phyloP scores from a whole-genome alignment of 257 asterid species.

The Ballota nigra region DNA sequence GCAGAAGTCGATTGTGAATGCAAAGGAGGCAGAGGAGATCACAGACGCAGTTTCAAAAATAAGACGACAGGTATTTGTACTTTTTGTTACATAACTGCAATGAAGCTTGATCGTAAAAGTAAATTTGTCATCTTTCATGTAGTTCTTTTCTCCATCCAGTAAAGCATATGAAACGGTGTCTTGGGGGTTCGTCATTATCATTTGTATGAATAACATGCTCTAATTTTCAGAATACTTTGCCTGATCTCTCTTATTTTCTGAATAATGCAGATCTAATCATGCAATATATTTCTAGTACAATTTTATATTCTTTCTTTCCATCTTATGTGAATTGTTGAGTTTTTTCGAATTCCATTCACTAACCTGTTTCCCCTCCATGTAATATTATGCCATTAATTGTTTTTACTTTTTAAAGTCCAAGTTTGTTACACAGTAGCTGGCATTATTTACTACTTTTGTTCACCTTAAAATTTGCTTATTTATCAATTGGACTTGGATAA shows the following conservation, averaged over 20 bases:
- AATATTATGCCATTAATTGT: neutral
- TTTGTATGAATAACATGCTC: neutral
- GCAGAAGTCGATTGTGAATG: conserved; percentile 55
- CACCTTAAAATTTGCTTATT: neutral
- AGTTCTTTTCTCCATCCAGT: neutral
- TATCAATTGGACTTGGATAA: conserved; percentile 14
- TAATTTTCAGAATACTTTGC: neutral
- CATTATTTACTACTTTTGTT: neutral
- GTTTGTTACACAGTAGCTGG: neutral
- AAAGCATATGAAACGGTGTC: neutral
- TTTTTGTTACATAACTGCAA: conserved; percentile 15
- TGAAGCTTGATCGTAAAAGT: conserved; percentile 3
- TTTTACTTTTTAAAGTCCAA: neutral
- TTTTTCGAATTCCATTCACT: neutral
- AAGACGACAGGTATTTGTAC: conserved; percentile 75
- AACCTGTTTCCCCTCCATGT: neutral
- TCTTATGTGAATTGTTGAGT: neutral
- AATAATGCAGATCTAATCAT: neutral
- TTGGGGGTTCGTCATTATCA: conserved; percentile 8
- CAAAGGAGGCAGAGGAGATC: conserved; percentile 45
- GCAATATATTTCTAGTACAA: neutral
- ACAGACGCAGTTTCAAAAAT: conserved; percentile 46
- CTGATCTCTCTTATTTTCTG: neutral
- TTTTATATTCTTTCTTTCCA: neutral
- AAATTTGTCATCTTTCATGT: neutral